phyloP scores from a whole-genome alignment of 2,329 filamentous ascomycete species.

The Phyllosticta citribraziliensis region DNA sequence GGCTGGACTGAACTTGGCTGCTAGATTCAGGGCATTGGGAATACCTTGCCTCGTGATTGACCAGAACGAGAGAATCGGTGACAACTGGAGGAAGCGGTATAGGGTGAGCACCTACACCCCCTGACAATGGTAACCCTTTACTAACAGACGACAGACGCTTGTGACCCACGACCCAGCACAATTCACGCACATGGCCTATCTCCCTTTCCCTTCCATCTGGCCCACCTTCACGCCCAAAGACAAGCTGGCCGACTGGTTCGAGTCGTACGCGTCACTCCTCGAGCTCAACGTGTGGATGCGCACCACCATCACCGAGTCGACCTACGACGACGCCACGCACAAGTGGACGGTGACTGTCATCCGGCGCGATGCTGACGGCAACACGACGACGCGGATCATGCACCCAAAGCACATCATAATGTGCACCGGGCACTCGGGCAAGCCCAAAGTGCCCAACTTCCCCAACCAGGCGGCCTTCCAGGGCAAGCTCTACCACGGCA shows the following conservation, averaged over 20 bases:
- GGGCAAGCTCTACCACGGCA: constrained; percentile 48
- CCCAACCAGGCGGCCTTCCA: constrained; percentile 45
- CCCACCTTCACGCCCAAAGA: constrained; percentile 63
- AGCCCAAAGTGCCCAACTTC: constrained; percentile 45
- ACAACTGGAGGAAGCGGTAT: constrained; percentile 44
- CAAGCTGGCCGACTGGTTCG: constrained; percentile 60
- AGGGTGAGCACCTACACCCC: not conserved
- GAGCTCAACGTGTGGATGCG: constrained; percentile 59
- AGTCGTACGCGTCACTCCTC: constrained; percentile 53
- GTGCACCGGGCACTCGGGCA: constrained; percentile 58
- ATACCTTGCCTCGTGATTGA: constrained; percentile 36
- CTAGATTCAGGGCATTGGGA: constrained; percentile 32
- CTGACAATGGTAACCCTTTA: not conserved
- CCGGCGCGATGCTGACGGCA: constrained; percentile 29
- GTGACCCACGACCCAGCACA: constrained; percentile 60
- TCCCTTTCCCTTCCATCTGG: constrained; percentile 56
- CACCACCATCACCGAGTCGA: constrained; percentile 39
- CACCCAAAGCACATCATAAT: constrained; percentile 56
- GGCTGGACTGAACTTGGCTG: constrained; percentile 23
- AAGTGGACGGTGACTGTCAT: constrained; percentile 48
- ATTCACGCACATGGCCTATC: constrained; percentile 44
- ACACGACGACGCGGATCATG: constrained; percentile 41
- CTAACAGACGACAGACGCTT: constrained; percentile 28
- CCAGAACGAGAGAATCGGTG: constrained; percentile 35
- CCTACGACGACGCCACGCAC: constrained; percentile 41